Evolutionary conservation across 148 eudicot species (phyloP).

Genomic region (Chenopodium quinoa): DNA sequence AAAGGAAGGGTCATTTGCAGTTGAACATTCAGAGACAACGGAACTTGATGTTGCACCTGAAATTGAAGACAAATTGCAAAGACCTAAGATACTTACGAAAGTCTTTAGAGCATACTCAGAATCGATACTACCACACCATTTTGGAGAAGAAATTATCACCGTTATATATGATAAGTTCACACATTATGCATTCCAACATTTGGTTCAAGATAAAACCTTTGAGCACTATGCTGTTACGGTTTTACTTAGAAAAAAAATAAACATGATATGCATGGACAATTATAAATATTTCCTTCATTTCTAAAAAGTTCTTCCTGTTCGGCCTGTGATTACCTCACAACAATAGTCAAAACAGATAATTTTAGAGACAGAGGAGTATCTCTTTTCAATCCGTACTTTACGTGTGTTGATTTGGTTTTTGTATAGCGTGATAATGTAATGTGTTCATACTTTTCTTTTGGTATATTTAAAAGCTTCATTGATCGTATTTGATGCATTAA

Average conservation of each 20-base stretch:
- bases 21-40: not conserved
- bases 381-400: too few relatives aligned
- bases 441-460: too few relatives aligned
- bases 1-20: slow-evolving; percentile 16
- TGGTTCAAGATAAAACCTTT: not conserved
- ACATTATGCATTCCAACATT: not conserved
- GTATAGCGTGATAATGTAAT: too few relatives aligned
- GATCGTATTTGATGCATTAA: too few relatives aligned
- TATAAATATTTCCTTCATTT: too few relatives aligned
- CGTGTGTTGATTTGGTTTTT: too few relatives aligned
- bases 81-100: not conserved
- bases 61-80: not conserved
- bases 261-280: too few relatives aligned
- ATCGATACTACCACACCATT: not conserved
- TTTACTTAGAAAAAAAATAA: slow-evolving; percentile 3
- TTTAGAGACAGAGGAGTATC: too few relatives aligned
- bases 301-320: too few relatives aligned
- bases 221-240: not conserved
- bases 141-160: not conserved
- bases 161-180: slow-evolving; percentile 6
- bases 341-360: too few relatives aligned
- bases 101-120: slow-evolving; percentile 13
- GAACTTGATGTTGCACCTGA: slow-evolving; percentile 6
- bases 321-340: too few relatives aligned
- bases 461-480: too few relatives aligned